These are phyloP conservation scores for Chaetomiaceae sp. DNA, from an alignment of 2,329 filamentous ascomycete species.

Conservation along the genomic window DNA sequence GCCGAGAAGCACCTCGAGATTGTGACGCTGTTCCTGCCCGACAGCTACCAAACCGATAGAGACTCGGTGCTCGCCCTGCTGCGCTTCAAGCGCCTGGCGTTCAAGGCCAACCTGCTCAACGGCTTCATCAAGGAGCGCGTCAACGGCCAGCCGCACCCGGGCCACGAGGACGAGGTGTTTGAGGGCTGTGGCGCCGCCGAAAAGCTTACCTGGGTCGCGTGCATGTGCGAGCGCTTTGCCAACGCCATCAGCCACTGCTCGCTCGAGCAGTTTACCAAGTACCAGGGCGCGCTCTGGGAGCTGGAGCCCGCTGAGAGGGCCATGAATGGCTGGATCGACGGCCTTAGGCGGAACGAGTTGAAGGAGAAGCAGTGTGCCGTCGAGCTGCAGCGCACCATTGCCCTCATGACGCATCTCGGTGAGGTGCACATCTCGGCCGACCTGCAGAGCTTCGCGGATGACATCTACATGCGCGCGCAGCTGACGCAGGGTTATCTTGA, in stretches of 20 bases:
- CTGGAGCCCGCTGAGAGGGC: slow-evolving; percentile 87
- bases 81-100: slow-evolving; percentile 78
- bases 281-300: slow-evolving; percentile 76
- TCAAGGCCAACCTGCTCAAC: slow-evolving; percentile 77
- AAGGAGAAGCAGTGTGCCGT: slow-evolving; percentile 76
- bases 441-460: slow-evolving; percentile 68
- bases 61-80: slow-evolving; percentile 86
- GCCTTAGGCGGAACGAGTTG: slow-evolving; percentile 73
- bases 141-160: slow-evolving; percentile 58
- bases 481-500: slow-evolving; percentile 79
- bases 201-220: slow-evolving; percentile 76
- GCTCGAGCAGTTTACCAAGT: slow-evolving; percentile 68
- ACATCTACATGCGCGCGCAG: slow-evolving; percentile 68
- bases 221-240: slow-evolving; percentile 78
- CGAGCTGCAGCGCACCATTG: slow-evolving; percentile 77
- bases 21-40: slow-evolving; percentile 80
- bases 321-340: slow-evolving; percentile 82
- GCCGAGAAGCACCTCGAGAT: slow-evolving; percentile 83
- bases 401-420: slow-evolving; percentile 78
- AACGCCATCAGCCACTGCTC: slow-evolving; percentile 74
- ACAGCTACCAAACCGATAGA: slow-evolving; percentile 70
- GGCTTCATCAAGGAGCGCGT: slow-evolving; percentile 74
- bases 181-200: slow-evolving; percentile 75
- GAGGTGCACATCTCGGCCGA: slow-evolving; percentile 70
- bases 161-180: slow-evolving; percentile 72